Conservation (phyloP, 2,329 filamentous ascomycete genomes). For the Aspergillus eucalypticola region DNA sequence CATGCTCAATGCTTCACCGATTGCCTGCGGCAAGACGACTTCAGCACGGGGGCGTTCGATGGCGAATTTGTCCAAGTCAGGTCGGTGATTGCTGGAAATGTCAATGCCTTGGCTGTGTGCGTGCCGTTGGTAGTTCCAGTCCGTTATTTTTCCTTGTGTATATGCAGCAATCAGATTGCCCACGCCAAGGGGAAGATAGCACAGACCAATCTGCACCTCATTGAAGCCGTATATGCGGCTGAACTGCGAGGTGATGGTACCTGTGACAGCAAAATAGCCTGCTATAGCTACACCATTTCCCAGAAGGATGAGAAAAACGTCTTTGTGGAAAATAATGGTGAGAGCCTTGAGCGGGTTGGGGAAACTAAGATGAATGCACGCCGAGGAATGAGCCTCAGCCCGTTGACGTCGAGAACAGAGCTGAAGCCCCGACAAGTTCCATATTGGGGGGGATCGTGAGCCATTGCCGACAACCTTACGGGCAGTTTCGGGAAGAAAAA, state of each 20-base stretch:
- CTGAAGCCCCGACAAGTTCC: not conserved
- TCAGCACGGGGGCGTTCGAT: constrained; percentile 45
- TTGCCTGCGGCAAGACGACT: constrained; percentile 36
- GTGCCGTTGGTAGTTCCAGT: constrained; percentile 8
- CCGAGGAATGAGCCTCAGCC: too few relatives aligned
- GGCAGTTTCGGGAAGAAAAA: constrained; percentile 13
- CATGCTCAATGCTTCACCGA: constrained; percentile 26
- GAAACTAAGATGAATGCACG: not conserved
- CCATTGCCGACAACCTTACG: constrained; percentile 13
- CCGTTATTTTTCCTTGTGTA: not conserved
- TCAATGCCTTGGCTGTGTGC: not conserved
- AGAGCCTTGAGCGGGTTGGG: not conserved
- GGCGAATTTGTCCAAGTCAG: not conserved
- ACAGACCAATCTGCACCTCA: not conserved
- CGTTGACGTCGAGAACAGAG: not conserved
- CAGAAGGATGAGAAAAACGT: not conserved
- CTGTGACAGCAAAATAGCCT: not conserved
- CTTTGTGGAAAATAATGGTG: not conserved
- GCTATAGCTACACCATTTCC: not conserved
- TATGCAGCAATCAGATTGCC: not conserved
- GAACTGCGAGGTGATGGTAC: not conserved
- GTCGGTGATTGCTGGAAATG: not conserved
- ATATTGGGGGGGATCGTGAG: not conserved
- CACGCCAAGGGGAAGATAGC: not conserved
- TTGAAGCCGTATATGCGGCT: constrained; percentile 1